Conservation (phyloP, 768 basidiomycete species). For the Mycena filopes region DNA sequence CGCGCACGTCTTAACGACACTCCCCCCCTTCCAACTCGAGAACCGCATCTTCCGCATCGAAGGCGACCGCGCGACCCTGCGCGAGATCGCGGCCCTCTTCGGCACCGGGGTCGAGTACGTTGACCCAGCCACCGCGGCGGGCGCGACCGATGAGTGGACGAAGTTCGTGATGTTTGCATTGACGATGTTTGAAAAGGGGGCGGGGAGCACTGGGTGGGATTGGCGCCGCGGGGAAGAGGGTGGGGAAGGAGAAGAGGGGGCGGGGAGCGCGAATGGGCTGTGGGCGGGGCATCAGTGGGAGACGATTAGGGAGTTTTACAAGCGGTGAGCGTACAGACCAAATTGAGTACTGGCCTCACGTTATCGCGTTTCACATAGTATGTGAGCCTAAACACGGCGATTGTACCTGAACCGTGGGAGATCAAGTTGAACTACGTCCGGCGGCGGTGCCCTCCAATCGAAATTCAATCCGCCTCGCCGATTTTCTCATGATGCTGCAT, state of each 20-base stretch:
- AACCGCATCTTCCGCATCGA: slow-evolving; percentile 48
- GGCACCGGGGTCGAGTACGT: slow-evolving; percentile 29
- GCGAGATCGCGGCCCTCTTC: slow-evolving; percentile 40
- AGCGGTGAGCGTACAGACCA: too few species aligned
- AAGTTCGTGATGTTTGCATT: slow-evolving; percentile 15
- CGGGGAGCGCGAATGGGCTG: slow-evolving; percentile 34
- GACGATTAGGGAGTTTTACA: slow-evolving; percentile 30
- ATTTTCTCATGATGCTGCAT: too few species aligned
- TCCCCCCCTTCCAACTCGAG: slow-evolving; percentile 39
- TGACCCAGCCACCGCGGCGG: slow-evolving; percentile 24
- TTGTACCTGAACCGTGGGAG: too few species aligned
- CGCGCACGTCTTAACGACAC: slow-evolving; percentile 46
- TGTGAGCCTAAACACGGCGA: too few species aligned
- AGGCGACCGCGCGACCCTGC: slow-evolving; percentile 44
- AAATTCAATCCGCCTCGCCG: too few species aligned
- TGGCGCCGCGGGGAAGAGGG: neutral
- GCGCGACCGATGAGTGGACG: too few species aligned
- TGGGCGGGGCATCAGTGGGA: slow-evolving; percentile 38
- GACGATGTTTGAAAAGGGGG: slow-evolving; percentile 20
- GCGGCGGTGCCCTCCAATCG: too few species aligned
- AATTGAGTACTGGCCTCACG: too few species aligned
- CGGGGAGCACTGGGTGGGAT: slow-evolving; percentile 35
- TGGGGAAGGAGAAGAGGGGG: slow-evolving; percentile 28
- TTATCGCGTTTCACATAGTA: too few species aligned
- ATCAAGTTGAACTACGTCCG: too few species aligned